Evolutionary conservation across 495 filamentous ascomycete genomes (phyloP).

Genomic region (Annulohypoxylon stygium): DNA sequence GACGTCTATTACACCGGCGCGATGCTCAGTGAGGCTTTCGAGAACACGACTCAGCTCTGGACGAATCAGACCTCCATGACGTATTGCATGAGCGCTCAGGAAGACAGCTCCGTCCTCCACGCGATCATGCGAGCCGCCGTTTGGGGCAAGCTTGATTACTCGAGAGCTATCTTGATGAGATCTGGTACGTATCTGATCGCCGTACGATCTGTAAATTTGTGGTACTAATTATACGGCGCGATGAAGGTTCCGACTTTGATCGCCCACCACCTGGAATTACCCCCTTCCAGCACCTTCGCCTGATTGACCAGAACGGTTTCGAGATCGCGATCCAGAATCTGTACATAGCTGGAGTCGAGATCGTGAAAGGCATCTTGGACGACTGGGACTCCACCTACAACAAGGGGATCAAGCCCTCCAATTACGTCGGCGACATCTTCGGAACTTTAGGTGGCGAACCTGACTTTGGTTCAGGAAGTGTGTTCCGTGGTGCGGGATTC

Average conservation of each 20-base stretch:
- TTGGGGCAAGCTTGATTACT: constrained; percentile 71
- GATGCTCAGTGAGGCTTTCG: constrained; percentile 72
- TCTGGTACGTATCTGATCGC: constrained; percentile 54
- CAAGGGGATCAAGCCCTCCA: constrained; percentile 69
- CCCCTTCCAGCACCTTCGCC: constrained; percentile 68
- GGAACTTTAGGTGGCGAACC: constrained; percentile 74
- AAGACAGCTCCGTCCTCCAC: constrained; percentile 80
- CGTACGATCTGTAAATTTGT: not conserved
- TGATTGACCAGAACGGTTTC: constrained; percentile 70
- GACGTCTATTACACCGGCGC: constrained; percentile 79
- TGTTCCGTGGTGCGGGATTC: constrained; percentile 46
- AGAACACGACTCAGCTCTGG: constrained; percentile 71
- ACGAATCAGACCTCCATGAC: constrained; percentile 74
- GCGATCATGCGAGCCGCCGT: constrained; percentile 71
- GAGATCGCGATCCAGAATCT: constrained; percentile 72
- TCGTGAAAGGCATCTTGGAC: constrained; percentile 73
- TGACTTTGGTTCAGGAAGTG: constrained; percentile 72
- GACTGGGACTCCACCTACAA: constrained; percentile 72
- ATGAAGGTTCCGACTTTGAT: constrained; percentile 75
- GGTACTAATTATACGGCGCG: not conserved
- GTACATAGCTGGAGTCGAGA: constrained; percentile 73
- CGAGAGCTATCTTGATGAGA: constrained; percentile 78
- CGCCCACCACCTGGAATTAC: constrained; percentile 70
- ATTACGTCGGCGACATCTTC: constrained; percentile 81
- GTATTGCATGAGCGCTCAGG: constrained; percentile 80